Base-by-base conservation (phyloP, 2,329 filamentous ascomycete species). In the Aaosphaeria arxii region DNA sequence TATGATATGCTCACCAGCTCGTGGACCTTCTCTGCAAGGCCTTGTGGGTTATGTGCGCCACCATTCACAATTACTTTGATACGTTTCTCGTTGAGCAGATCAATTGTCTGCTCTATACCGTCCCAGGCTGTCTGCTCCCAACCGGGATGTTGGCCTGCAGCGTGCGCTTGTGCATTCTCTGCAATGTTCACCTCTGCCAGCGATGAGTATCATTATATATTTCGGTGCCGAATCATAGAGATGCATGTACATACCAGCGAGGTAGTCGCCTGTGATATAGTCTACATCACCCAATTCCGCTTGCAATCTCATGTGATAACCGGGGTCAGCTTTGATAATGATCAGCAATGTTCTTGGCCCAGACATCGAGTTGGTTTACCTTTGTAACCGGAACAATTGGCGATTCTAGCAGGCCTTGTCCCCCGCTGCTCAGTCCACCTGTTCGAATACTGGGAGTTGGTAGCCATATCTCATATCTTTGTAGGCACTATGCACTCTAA, bases 51-150 rank as follows among this genome's bases (percentile, higher is more conserved):
- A 11, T 79, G 70, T 2, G 75, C 78, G 1, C 82, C 81, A 2
- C 81, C 81, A 54, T 84, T 83, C 47, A 82, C 69, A 33, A 81
- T 70, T 9, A 83, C 69, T 50, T 79, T 80, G 64, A 83, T 82
- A 0, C 70, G 58, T 50, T 79, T 75, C 43, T 75, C 64, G 1
- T 71, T 63, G 51, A 79, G 67, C 5, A 77, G 58, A 4, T 75
- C 64, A 4, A 82, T 70, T 1, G 70, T 72, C 56, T 75, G 60
- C 51, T 73, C 61, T 28, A 79, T 63, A 1, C 74, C 76, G 47
- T 77, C 73, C 77, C 76, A 77, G 42, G 77, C 71, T 30, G 73
- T 77, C 33, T 71, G 67, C 47, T 76, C 73, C 54, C 69, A 78
- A 0, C 74, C 74, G 1, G 69, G 59, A 57, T 77, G 73, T 31